phyloP scores from a whole-genome alignment of 208 protist species.

The Tritrichomonas foetus region DNA sequence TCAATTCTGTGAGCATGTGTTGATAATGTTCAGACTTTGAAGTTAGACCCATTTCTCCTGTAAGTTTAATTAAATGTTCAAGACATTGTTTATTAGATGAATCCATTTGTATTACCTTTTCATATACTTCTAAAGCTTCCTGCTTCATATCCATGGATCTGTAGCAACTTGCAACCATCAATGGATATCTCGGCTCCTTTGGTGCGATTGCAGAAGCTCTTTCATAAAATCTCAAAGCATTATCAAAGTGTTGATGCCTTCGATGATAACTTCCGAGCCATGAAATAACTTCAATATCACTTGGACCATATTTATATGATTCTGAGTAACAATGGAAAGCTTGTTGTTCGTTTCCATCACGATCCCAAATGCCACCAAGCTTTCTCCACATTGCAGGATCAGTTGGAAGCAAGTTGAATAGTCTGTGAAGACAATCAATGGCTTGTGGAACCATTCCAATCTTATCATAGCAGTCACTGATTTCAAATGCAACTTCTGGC shows the following conservation, averaged over 20 bases:
- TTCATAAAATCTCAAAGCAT: constrained; percentile 88
- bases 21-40: constrained; percentile 11
- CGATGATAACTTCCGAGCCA: constrained; percentile 78
- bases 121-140: constrained; percentile 1
- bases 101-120: constrained; percentile 29
- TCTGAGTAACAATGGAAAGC: constrained; percentile 51
- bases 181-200: constrained; percentile 83
- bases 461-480: constrained; percentile 51
- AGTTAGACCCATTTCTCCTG: constrained; percentile 14
- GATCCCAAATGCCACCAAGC: constrained; percentile 76
- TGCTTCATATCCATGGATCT: background rate
- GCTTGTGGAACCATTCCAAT: constrained; percentile 32
- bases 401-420: constrained; percentile 69
- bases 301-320: constrained; percentile 58
- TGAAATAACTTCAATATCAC: constrained; percentile 89
- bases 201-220: constrained; percentile 84
- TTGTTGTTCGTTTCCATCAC: constrained; percentile 60
- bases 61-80: constrained; percentile 14
- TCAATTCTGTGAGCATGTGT: background rate
- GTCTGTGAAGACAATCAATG: constrained; percentile 61
- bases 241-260: constrained; percentile 87
- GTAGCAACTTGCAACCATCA: constrained; percentile 65
- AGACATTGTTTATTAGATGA: background rate
- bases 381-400: constrained; percentile 81
- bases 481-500: constrained; percentile 84